Evolutionary conservation across 345 rosid species (phyloP), one percentile per base, ranked within the genome.

Genomic region (Limnanthes douglasii): DNA sequence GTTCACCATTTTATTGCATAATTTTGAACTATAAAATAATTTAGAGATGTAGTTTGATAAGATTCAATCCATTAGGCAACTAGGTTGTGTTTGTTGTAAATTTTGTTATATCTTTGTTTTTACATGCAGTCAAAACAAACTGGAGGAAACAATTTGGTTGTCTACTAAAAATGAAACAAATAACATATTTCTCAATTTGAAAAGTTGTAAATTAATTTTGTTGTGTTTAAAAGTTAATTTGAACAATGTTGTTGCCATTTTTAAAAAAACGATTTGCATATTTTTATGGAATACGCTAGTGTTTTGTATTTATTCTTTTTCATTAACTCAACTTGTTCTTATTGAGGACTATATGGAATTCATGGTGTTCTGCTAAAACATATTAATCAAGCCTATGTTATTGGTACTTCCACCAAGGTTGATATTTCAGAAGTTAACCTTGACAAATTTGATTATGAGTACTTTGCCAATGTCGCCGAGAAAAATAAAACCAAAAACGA

Each of bases 401-500:
- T 71, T 40, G 85, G 64, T 1, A 77, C 90, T 35, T 70, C 84
- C 37, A 66, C 88, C 11, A 73, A 70, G 73, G 71, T 76, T 42
- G 84, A 65, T 59, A 34, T 73, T 6, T 54, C 85, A n/a, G 85
- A 78, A 2, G 73, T 69, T 14, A 65, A 44, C 31, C 55, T 67
- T 1, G 93, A 82, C 1, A 82, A 78, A 53, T 64, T 69, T 9
- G 86, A 79, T 16, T 85, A 72, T 41, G 69, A 66, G 48, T 75
- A 75, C 56, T 79, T 79, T 26, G 69, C 54, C 30, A 86, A 82
- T 85, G 63, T 62, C 32, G 69, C 45, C 0, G 77, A 66, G 53
- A 86, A 75, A 66, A 86, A 72, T 63, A 72, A 70, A 21, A 69
- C 64, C 63, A 75, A 81, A 55, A 56, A 66, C 8, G 94, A 81